Evolutionary conservation across 2,329 filamentous ascomycete species (phyloP), one percentile per base, ranked within the genome.

Genomic region (Neodidymelliopsis sp.): DNA sequence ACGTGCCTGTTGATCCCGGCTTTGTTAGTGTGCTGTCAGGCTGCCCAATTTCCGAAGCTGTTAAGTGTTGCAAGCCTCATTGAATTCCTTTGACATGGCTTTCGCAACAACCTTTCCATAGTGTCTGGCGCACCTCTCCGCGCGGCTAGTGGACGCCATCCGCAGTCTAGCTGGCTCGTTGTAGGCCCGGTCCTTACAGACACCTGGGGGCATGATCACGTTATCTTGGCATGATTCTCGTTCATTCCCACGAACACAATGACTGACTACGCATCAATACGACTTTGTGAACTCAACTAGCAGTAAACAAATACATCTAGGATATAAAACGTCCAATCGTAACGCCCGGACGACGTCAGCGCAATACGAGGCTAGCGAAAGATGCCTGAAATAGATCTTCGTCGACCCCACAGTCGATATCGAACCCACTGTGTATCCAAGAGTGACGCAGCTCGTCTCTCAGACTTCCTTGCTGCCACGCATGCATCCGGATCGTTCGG

Each of bases 341-440:
- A 31, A 24, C 47, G 31, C 10, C 25, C 47, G 30, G 40, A 40
- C 40, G 19, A 45, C 47, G 35, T 50, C 35, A 45, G 47, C 40
- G 40, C 35, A 50, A 45, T 29, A 50, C 47, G 47, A 50, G 35
- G 29, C 35, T 50, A 30, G 18, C 47, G 20, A 41, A 38, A 40
- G 35, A 50, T 36, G 47, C 47, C 47, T 27, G 40, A 50, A 50
- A 50, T 50, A 50, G 40, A 45, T 41, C 47, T 41, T 50, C 42
- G 47, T 36, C 47, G 25, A 45, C 40, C 39, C 39, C 47, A 41
- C 47, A 50, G 47, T 45, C 20, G 25, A 45, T 50, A 15, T 30
- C 30, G 22, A 40, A 19, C 25, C 47, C 34, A 50, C 47, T 45
- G 47, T 41, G 47, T 41, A 30, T 10, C 31, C 35, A 30, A 18